A percentile compares a stretch with the other conserved stretches of the same genome.
phyloP scores from a whole-genome alignment of 257 asterid genomes.

The Nicotiana sylvestris region DNA sequence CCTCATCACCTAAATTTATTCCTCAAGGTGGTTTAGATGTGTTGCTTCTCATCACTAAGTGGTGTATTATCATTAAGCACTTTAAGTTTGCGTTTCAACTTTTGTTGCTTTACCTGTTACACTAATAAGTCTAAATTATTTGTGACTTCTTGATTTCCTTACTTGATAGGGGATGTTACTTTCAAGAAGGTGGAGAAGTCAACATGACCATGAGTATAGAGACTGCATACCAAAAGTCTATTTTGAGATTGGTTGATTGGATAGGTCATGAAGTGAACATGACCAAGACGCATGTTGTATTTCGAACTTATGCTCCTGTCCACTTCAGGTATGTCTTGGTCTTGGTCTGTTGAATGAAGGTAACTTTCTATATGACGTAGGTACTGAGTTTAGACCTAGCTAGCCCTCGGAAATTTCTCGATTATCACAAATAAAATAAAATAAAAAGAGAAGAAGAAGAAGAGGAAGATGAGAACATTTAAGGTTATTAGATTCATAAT shows the following conservation, averaged over 20 bases:
- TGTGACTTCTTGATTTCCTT: neutral
- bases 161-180: constrained; percentile 17
- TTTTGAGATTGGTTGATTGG: constrained; percentile 17
- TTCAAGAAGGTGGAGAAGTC: constrained; percentile 18
- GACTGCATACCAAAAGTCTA: constrained; percentile 15
- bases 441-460: neutral
- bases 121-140: neutral
- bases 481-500: neutral
- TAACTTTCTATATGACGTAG: neutral
- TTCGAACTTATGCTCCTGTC: constrained; percentile 24
- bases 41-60: neutral
- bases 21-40: neutral
- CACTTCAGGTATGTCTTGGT: constrained; percentile 22
- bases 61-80: neutral
- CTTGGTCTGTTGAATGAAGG: constrained; percentile 1
- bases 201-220: constrained; percentile 16
- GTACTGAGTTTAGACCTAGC: neutral
- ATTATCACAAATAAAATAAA: neutral
- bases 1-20: neutral
- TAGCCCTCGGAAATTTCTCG: neutral
- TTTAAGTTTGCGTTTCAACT: neutral
- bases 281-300: constrained; percentile 13
- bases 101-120: neutral
- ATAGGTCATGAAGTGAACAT: constrained; percentile 18
- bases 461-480: neutral